Conservation (phyloP, 2,329 filamentous ascomycete species). For the Graphilbum sp. region DNA sequence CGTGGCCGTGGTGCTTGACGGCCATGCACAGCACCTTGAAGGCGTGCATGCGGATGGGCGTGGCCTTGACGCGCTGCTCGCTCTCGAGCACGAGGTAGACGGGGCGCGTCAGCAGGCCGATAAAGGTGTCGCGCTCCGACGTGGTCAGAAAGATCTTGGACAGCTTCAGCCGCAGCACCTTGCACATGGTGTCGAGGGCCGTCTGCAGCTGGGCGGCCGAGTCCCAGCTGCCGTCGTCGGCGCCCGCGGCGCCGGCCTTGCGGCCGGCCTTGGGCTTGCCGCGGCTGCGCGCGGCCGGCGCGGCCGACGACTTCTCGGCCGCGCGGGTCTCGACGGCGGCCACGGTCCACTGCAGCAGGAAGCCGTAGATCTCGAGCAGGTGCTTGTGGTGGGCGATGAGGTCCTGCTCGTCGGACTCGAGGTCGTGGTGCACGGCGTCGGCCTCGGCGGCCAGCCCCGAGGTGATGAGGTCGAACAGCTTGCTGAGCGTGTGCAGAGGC, state of each 20-base stretch:
- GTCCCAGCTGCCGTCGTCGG: constrained; percentile 64
- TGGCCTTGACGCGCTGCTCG: constrained; percentile 81
- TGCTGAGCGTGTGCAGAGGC: constrained; percentile 70
- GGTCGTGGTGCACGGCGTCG: constrained; percentile 68
- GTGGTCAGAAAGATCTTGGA: constrained; percentile 90
- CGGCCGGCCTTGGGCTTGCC: constrained; percentile 54
- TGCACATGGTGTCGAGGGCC: constrained; percentile 87
- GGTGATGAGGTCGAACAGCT: constrained; percentile 79
- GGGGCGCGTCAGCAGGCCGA: constrained; percentile 78
- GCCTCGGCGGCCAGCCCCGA: constrained; percentile 76
- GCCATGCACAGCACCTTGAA: constrained; percentile 96
- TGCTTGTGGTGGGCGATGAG: constrained; percentile 75
- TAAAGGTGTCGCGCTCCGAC: constrained; percentile 88
- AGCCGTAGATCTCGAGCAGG: constrained; percentile 84
- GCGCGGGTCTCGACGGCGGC: constrained; percentile 88
- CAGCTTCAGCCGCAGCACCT: constrained; percentile 83
- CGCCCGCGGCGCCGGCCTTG: constrained; percentile 46
- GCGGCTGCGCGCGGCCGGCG: constrained; percentile 53
- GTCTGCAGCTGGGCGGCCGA: constrained; percentile 74
- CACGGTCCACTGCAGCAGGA: constrained; percentile 87
- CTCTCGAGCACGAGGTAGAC: constrained; percentile 91
- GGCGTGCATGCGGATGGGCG: constrained; percentile 81
- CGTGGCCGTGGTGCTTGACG: constrained; percentile 94
- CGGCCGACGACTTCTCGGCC: constrained; percentile 67
- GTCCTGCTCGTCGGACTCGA: constrained; percentile 86